Base-by-base conservation (phyloP, 805 yeast species). In the Metschnikowia similis region DNA sequence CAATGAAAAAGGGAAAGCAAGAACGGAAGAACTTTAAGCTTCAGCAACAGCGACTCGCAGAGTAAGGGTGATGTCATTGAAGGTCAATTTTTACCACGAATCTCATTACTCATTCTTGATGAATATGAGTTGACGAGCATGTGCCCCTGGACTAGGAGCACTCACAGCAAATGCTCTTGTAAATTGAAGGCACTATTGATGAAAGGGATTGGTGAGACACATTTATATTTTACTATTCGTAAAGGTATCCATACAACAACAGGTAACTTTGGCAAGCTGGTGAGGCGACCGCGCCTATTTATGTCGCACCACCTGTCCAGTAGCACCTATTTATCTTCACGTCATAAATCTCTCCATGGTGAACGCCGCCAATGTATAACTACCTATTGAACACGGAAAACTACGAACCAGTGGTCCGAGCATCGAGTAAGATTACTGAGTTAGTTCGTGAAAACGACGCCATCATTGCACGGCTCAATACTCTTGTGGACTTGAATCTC, bases 1-100 rank as follows among this genome's bases (percentile, higher is more conserved):
- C 89, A 45, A 89, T 92, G 97, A 86, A 85, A 58, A 86, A 84
- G 69, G 96, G 96, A n/a, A 84, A 87, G 61, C 85, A 87, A 54
- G 97, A 91, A 66, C 75, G 98, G 57, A 80, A 87, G 58, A 66
- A 76, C 47, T 91, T 89, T 16, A 65, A 57, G 44, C 38, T 41
- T n/a, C 55, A 50, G 29, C 57, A 51, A 53, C 53, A 50, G 41
- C 48, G 48, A 38, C 37, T 44, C 38, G 48, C 42, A 35, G 46
- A 35, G 40, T 43, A 43, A 43, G 17, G 6, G 11, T n/a, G 31
- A 38, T 28, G 30, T 10, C 17, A n/a, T 26, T 5, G 11, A n/a
- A 14, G 42, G 34, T 14, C 14, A 13, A 8, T 28, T 16, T 14
- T 27, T 8, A 26, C 41, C 8, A 29, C 27, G 26, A 36, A n/a